A percentile compares a stretch with the other conserved stretches of the same genome.
Evolutionary conservation across 192 early-diverging fungal genomes (phyloP).

Genomic region (Coemansia sp.): DNA sequence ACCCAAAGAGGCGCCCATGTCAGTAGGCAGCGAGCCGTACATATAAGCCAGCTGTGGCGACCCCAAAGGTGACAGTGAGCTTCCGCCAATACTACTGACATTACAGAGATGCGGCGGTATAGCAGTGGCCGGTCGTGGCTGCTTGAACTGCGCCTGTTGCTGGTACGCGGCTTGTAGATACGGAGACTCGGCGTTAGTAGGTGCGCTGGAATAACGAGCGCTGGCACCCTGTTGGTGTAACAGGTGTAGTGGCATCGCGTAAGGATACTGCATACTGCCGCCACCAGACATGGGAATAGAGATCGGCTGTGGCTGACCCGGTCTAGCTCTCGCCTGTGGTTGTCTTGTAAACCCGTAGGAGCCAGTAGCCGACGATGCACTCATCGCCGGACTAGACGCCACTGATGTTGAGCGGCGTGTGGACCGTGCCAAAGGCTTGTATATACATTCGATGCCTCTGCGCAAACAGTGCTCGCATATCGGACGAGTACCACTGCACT

Average conservation of each 20-base stretch:
- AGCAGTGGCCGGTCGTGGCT: constrained; percentile 21
- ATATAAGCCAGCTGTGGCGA: constrained; percentile 15
- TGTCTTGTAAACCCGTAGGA: not conserved
- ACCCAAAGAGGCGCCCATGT: constrained; percentile 12
- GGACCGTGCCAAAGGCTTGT: constrained; percentile 46
- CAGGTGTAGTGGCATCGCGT: constrained; percentile 3
- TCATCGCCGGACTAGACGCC: constrained; percentile 2
- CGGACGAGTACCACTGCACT: constrained; percentile 54
- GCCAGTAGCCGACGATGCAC: not conserved
- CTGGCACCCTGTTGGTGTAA: not conserved
- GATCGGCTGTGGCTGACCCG: constrained; percentile 15
- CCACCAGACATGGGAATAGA: constrained; percentile 12
- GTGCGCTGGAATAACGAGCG: constrained; percentile 10
- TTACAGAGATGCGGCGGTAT: constrained; percentile 40
- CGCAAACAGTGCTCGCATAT: constrained; percentile 51
- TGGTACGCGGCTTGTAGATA: not conserved
- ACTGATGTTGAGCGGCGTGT: constrained; percentile 30
- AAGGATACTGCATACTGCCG: not conserved
- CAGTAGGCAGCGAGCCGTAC: constrained; percentile 15
- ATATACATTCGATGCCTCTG: constrained; percentile 40
- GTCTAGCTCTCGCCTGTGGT: not conserved
- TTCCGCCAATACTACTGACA: not conserved
- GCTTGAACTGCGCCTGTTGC: not conserved
- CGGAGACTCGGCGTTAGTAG: not conserved
- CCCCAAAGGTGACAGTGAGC: not conserved